Percentiles rank a stretch among this genome's conserved stretches.
Conservation (phyloP, 2,329 filamentous ascomycete species). For the Alternaria burnsii region DNA sequence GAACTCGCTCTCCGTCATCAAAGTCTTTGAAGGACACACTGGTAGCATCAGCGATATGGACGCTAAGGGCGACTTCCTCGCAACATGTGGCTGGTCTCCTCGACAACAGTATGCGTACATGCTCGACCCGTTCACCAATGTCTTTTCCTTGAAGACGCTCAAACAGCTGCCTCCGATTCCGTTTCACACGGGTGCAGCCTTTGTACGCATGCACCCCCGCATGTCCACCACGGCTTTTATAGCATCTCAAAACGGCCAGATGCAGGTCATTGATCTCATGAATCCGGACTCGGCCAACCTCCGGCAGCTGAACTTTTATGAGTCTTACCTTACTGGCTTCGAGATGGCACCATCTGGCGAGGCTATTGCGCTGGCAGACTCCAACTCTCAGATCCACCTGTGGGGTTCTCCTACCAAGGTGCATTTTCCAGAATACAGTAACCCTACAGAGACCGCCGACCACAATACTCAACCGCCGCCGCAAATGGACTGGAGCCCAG, state of each 20-base stretch:
- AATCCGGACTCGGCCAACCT: slow-evolving; percentile 89
- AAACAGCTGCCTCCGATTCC: slow-evolving; percentile 88
- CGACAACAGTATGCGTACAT: slow-evolving; percentile 81
- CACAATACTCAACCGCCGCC: slow-evolving; percentile 63
- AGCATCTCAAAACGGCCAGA: slow-evolving; percentile 87
- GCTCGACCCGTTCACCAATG: slow-evolving; percentile 91
- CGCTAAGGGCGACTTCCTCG: slow-evolving; percentile 90
- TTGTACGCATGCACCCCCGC: slow-evolving; percentile 94
- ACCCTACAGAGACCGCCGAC: slow-evolving; percentile 78
- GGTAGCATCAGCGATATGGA: slow-evolving; percentile 96
- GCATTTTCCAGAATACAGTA: slow-evolving; percentile 83
- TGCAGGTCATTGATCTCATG: slow-evolving; percentile 95
- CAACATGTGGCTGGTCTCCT: slow-evolving; percentile 92
- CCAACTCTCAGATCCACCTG: slow-evolving; percentile 79
- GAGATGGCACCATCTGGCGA: slow-evolving; percentile 90
- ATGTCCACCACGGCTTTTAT: slow-evolving; percentile 96
- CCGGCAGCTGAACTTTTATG: slow-evolving; percentile 79
- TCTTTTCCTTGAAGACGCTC: slow-evolving; percentile 94
- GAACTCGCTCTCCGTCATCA: slow-evolving; percentile 77
- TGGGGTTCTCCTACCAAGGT: slow-evolving; percentile 90
- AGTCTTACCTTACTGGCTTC: slow-evolving; percentile 76
- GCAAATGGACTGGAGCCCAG: slow-evolving; percentile 73
- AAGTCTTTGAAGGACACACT: slow-evolving; percentile 89
- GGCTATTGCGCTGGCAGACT: slow-evolving; percentile 81
- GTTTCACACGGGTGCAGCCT: slow-evolving; percentile 89